Base-by-base conservation (phyloP, 371 early-diverging fungal genomes). In the Syncephalastrum monosporum region DNA sequence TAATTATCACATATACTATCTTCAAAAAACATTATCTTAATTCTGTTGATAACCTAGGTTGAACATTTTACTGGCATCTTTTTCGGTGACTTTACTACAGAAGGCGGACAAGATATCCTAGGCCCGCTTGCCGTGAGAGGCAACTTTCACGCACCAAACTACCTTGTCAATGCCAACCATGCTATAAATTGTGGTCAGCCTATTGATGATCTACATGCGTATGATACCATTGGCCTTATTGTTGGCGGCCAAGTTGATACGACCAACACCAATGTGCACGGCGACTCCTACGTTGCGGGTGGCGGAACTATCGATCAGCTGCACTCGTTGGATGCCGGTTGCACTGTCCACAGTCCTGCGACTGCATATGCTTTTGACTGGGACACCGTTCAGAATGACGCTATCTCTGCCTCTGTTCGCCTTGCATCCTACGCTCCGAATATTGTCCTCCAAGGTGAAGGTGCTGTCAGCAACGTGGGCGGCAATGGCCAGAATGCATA, bases 91-190 rank as follows among this genome's bases (percentile, higher is more conserved):
- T 67, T 67, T 13, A 44, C 14, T 8, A 64, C 57, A 5, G 47
- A 7, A 24, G 64, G 64, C n/a, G 42, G 52, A 14, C 42, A 56
- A 17, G 61, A 67, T 49, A 67, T 60, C 14, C 33, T 60, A 21
- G 68, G 68, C n/a, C 55, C 60, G 14, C 49, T 64, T 8, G 68
- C 64, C n/a, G 64, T 67, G 1, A 33, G 50, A 21, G 68, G 67
- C 27, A 48, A 17, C n/a, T 51, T 63, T 13, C 33, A 8, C 16
- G 64, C 64, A 6, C 54, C 60, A 12, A 16, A 38, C 10, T 60
- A 64, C n/a, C 42, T 50, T 2, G 61, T 67, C 16, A 64, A 67
- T 44, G 56, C 55, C n/a, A 64, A 67, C 16, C 29, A 56, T 16
- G 45, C n/a, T 15, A 3, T 17, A 5, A 33, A 52, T 12, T 54